Evolutionary conservation across 2,329 filamentous ascomycete genomes (phyloP), one percentile per base, ranked within the genome.

Genomic region (Fusarium sp.): DNA sequence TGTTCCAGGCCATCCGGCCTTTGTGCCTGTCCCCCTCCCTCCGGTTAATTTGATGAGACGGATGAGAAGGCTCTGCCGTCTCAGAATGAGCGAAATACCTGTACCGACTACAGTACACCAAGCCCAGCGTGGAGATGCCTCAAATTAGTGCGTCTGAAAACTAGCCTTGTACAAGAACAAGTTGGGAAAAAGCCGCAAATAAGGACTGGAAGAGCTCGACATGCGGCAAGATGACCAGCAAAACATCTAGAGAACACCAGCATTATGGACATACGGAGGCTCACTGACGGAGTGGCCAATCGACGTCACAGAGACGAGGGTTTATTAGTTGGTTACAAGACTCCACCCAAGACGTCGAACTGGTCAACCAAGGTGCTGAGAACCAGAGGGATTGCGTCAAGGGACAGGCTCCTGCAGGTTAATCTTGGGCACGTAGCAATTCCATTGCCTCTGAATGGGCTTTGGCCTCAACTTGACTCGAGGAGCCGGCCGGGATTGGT

Each of bases 271-370:
- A 43, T 28, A 63, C 3, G 23, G 28, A 56, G 40, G 30, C 43
- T 40, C 34, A 34, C 12, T 71, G 64, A 62, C 55, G 55, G 51
- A 60, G 62, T 68, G 58, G 57, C 65, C 62, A 73, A 62, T 52
- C 68, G 62, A 75, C 72, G 68, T 74, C 72, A 74, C 65, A 72
- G 23, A 48, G 62, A 50, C 43, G 34, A 69, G 30, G 48, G 68
- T 70, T 67, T 55, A 23, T 23, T 23, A 23, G 23, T 23, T 23
- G 23, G 23, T 23, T 23, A 23, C 23, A 23, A 23, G 23, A 23
- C 23, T 53, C 68, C 68, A 71, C 68, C 30, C 39, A 55, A 44
- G 50, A 59, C 60, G 60, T 41, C 48, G 41, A 68, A 64, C 41
- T 27, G 51, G 51, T 60, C 55, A 60, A 62, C 65, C n/a, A 66